A percentile compares a stretch with the other conserved stretches of the same genome.
phyloP scores from a whole-genome alignment of 352 stramenopile genomes.

The Globisporangium polare region DNA sequence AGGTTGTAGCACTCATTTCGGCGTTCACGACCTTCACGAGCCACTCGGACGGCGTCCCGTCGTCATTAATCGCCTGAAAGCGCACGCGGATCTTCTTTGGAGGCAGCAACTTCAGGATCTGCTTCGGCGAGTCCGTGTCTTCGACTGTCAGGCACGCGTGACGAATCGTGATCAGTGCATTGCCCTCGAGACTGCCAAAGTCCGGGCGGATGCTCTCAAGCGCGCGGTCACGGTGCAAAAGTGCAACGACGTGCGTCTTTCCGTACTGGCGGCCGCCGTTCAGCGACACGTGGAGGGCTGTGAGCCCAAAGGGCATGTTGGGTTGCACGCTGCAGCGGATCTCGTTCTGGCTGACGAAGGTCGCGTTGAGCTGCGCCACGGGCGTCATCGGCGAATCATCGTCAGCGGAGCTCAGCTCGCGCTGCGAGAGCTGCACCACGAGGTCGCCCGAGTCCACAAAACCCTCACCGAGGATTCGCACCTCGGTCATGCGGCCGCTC shows the following conservation, averaged over 20 bases:
- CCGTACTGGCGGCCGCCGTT: slow-evolving; percentile 66
- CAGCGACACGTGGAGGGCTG: slow-evolving; percentile 46
- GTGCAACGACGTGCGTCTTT: slow-evolving; percentile 26
- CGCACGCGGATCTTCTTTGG: slow-evolving; percentile 40
- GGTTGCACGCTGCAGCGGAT: slow-evolving; percentile 53
- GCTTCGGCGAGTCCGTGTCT: slow-evolving; percentile 32
- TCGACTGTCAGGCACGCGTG: slow-evolving; percentile 35
- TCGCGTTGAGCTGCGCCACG: slow-evolving; percentile 47
- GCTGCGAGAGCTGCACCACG: slow-evolving; percentile 44
- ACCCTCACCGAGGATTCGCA: slow-evolving; percentile 46
- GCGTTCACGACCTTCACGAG: slow-evolving; percentile 33
- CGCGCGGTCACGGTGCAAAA: slow-evolving; percentile 47
- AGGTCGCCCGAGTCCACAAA: slow-evolving; percentile 67
- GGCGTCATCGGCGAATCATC: slow-evolving; percentile 1
- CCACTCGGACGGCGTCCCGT: slow-evolving; percentile 16
- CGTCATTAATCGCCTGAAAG: slow-evolving; percentile 40
- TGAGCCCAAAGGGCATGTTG: slow-evolving; percentile 69
- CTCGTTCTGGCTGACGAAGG: slow-evolving; percentile 40
- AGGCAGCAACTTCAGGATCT: slow-evolving; percentile 44
- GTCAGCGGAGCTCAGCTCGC: slow-evolving; percentile 18
- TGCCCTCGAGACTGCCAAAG: slow-evolving; percentile 40
- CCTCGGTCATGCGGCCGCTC: slow-evolving; percentile 46
- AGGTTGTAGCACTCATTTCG: slow-evolving; percentile 13
- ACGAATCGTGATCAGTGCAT: slow-evolving; percentile 25
- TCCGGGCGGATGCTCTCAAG: slow-evolving; percentile 31